A percentile compares a stretch with the other conserved stretches of the same genome.
Conservation (phyloP, 192 early-diverging fungal genomes). For the Podila minutissima region DNA sequence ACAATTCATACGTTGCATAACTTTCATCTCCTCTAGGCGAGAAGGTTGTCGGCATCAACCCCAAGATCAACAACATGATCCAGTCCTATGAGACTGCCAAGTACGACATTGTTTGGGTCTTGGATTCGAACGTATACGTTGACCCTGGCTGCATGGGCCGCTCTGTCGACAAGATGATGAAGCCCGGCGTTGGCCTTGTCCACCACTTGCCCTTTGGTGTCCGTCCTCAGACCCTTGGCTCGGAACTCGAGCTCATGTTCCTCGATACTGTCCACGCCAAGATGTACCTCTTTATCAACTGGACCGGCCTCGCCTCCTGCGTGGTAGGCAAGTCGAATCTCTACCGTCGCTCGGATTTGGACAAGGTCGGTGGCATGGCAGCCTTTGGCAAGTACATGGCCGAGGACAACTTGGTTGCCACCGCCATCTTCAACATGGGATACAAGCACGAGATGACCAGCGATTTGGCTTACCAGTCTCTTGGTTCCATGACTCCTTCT, state of each 20-base stretch:
- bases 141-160: slow-evolving; percentile 80
- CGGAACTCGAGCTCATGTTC: slow-evolving; percentile 88
- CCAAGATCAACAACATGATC: slow-evolving; percentile 96
- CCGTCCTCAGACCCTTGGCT: slow-evolving; percentile 74
- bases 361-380: slow-evolving; percentile 80
- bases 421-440: slow-evolving; percentile 82
- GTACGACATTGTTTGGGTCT: slow-evolving; percentile 94
- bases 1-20: neutral
- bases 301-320: slow-evolving; percentile 83
- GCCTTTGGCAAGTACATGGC: slow-evolving; percentile 92
- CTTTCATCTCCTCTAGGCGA: slow-evolving; percentile 58
- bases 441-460: slow-evolving; percentile 86
- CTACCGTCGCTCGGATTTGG: slow-evolving; percentile 87
- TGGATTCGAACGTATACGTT: slow-evolving; percentile 91
- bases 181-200: slow-evolving; percentile 87
- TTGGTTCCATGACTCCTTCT: slow-evolving; percentile 74
- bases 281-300: slow-evolving; percentile 96
- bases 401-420: slow-evolving; percentile 96
- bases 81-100: slow-evolving; percentile 80
- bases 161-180: slow-evolving; percentile 80
- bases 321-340: slow-evolving; percentile 96
- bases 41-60: slow-evolving; percentile 85
- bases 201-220: slow-evolving; percentile 93
- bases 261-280: slow-evolving; percentile 92
- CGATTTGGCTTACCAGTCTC: slow-evolving; percentile 87